These are phyloP conservation scores for Blastobotrys illinoisensis DNA, from an alignment of 1,139 yeast genomes.

Conservation along the genomic window DNA sequence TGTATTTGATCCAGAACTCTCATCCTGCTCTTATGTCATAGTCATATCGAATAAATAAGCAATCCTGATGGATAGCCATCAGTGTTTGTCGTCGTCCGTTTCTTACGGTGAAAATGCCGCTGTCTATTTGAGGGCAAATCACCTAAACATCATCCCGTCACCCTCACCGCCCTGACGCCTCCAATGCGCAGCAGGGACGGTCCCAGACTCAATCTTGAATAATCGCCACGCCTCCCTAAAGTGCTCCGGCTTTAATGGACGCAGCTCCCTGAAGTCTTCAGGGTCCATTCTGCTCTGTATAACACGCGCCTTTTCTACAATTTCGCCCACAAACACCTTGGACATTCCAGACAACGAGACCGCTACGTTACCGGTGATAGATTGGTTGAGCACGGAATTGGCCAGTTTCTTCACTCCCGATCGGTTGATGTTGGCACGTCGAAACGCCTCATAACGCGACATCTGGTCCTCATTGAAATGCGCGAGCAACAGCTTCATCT, in stretches of 20 bases:
- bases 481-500: conserved; percentile 60
- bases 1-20: neutral
- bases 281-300: conserved; percentile 37
- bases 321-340: conserved; percentile 82
- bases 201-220: conserved; percentile 58
- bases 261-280: conserved; percentile 32
- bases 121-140: neutral
- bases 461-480: conserved; percentile 78
- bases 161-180: conserved; percentile 66
- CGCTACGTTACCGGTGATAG: conserved; percentile 77
- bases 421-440: conserved; percentile 76
- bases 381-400: conserved; percentile 72
- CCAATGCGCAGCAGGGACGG: conserved; percentile 63
- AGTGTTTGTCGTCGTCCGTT: too few relatives aligned
- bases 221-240: conserved; percentile 85
- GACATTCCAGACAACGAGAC: conserved; percentile 82
- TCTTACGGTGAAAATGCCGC: too few relatives aligned
- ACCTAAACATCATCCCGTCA: conserved; percentile 63
- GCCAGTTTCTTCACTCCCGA: conserved; percentile 79
- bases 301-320: conserved; percentile 74
- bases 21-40: neutral
- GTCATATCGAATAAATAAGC: neutral
- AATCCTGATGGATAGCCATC: neutral
- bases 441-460: conserved; percentile 80
- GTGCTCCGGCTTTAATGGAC: conserved; percentile 78